These are phyloP conservation scores for Cordyceps farinosa DNA, from an alignment of 2,329 filamentous ascomycete genomes.

Conservation along the genomic window DNA sequence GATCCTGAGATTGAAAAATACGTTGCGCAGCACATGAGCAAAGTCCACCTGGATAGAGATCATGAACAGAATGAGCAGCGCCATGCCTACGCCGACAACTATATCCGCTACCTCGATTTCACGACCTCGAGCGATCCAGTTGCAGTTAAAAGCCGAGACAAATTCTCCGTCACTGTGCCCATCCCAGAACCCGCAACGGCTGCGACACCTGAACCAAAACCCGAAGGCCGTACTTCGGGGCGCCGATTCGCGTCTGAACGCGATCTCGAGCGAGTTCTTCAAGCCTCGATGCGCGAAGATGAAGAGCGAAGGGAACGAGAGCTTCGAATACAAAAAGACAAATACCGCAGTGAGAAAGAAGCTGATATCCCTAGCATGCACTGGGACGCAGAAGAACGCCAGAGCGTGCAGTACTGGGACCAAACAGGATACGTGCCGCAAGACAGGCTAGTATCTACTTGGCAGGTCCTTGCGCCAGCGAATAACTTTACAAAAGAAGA, in stretches of 20 bases:
- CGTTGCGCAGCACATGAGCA: constrained; percentile 43
- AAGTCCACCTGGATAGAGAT: constrained; percentile 36
- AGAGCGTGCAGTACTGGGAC: constrained; percentile 60
- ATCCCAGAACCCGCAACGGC: constrained; percentile 33
- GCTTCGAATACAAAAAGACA: constrained; percentile 59
- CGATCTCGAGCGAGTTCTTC: constrained; percentile 67
- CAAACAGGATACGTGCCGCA: constrained; percentile 61
- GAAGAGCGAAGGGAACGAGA: constrained; percentile 68
- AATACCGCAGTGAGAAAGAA: constrained; percentile 72
- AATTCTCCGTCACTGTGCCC: constrained; percentile 43
- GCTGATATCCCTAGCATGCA: constrained; percentile 70
- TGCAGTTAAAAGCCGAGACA: constrained; percentile 53
- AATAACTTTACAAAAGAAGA: constrained; percentile 75
- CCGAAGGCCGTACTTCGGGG: constrained; percentile 51
- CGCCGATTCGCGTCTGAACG: constrained; percentile 67
- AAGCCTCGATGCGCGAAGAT: constrained; percentile 68
- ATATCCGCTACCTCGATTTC: constrained; percentile 51
- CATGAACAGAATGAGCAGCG: constrained; percentile 39
- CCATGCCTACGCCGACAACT: constrained; percentile 44
- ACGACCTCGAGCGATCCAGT: constrained; percentile 53
- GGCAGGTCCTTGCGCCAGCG: constrained; percentile 67
- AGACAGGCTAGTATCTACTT: constrained; percentile 64
- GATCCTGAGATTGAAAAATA: constrained; percentile 42
- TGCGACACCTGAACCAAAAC: constrained; percentile 50
- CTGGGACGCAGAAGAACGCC: constrained; percentile 57